Conservation (phyloP, 2,329 filamentous ascomycete species). For the Tolypocladium tropicale region DNA sequence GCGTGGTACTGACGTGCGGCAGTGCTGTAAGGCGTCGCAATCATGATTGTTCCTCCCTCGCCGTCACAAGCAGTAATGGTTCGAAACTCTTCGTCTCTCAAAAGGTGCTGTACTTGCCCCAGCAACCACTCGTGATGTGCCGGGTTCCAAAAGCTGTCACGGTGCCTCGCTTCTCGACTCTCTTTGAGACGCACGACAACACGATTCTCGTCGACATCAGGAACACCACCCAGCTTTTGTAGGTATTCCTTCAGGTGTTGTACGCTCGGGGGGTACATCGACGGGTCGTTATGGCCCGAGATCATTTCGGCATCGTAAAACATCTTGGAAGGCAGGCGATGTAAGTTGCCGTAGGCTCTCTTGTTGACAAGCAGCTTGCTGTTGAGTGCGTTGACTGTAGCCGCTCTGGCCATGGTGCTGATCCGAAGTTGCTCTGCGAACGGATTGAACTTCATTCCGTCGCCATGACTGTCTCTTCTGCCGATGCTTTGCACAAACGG, state of each 20-base stretch:
- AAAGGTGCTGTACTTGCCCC: slow-evolving; percentile 16
- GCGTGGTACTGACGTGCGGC: slow-evolving; percentile 24
- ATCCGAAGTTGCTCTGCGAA: slow-evolving; percentile 20
- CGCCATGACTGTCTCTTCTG: slow-evolving; percentile 4
- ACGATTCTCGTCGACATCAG: slow-evolving; percentile 21
- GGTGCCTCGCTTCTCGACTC: slow-evolving; percentile 15
- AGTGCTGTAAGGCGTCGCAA: slow-evolving; percentile 32
- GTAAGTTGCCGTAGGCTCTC: slow-evolving; percentile 24
- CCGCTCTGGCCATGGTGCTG: slow-evolving; percentile 29
- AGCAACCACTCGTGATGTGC: slow-evolving; percentile 27
- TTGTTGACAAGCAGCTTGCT: slow-evolving; percentile 26
- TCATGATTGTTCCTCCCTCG: slow-evolving; percentile 24
- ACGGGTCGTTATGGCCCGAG: slow-evolving; percentile 13
- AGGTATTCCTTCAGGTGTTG: slow-evolving; percentile 19
- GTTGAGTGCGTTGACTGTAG: slow-evolving; percentile 18
- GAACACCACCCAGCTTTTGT: slow-evolving; percentile 10
- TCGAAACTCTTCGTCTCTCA: slow-evolving; percentile 20
- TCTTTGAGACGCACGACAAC: slow-evolving; percentile 20
- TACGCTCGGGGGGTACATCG: slow-evolving; percentile 17
- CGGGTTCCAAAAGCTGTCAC: slow-evolving; percentile 30
- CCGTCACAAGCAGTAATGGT: slow-evolving; percentile 15
- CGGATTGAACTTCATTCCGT: slow-evolving; percentile 18
- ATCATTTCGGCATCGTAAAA: slow-evolving; percentile 30
- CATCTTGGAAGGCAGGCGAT: slow-evolving; percentile 28
- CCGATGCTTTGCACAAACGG: slow-evolving; percentile 27